Evolutionary conservation across 768 basidiomycete species (phyloP), one percentile per base, ranked within the genome.

Genomic region (Chalciporus piperatus): DNA sequence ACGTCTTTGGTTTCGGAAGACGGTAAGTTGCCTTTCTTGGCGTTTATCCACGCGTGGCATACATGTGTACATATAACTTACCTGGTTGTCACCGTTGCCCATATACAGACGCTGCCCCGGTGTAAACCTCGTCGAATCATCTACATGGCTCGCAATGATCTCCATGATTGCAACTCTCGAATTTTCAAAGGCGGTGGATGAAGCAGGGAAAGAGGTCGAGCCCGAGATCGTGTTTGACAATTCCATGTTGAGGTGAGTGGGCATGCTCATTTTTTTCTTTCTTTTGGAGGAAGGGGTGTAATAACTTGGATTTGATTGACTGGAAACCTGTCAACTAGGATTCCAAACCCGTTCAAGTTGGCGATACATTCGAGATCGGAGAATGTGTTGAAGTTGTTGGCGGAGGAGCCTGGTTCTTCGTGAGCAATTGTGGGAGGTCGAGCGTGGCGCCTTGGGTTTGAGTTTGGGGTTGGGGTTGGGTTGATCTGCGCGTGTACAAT

Each of bases 51-150:
- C 22, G 9, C 14, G n/a, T n/a, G n/a, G 5, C 22, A 27, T 22
- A 45, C n/a, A n/a, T n/a, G n/a, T n/a, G 22, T 22, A 22, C 22
- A n/a, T n/a, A 22, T 22, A 2, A 4, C 22, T 22, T 2, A 22
- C 28, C 5, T 32, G 30, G 19, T 45, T 57, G n/a, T n/a, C n/a
- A n/a, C n/a, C n/a, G n/a, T n/a, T n/a, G n/a, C n/a, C n/a, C n/a
- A n/a, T n/a, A n/a, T n/a, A n/a, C 53, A 82, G 83, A 47, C 76
- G 76, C 32, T 88, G 86, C 62, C 87, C 87, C 1, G 87, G 87
- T 14, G 59, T 66, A 35, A 69, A 85, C 61, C 75, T 88, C 27
- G 80, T 81, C 51, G 86, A 88, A 53, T 76, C 78, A 3, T 82
- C 83, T 1, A 67, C 77, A 33, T 87, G 85, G 83, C 62, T 85